Evolutionary conservation across 2,329 filamentous ascomycete genomes (phyloP), one percentile per base, ranked within the genome.

Genomic region (Monilinia vaccinii-corymbosi): DNA sequence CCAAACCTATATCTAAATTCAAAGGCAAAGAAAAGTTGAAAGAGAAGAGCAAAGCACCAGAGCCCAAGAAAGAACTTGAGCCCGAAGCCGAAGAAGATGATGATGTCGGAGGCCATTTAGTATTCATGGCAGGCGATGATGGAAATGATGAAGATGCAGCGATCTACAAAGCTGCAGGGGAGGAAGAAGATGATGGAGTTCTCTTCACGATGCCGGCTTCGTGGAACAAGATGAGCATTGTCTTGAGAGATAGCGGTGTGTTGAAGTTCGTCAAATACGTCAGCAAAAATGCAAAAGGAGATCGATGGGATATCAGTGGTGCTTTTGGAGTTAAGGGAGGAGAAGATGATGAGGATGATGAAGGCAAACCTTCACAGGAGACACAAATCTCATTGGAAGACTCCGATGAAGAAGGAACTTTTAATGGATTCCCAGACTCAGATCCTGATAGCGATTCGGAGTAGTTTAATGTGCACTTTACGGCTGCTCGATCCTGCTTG

Each of bases 231-330:
- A 80, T 99, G 77, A 91, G 87, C 65, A 84, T 99, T 65, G 94
- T 97, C 36, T 77, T 97, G 66, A 82, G 94, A 61, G 94, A 99
- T 72, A 85, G 83, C 66, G 92, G 90, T 16, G 87, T 88, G 16
- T 78, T 99, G 71, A 87, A 90, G 72, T 99, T 99, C 72, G 91
- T 97, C 70, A 99, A 97, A 78, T 99, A 97, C 73, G 88, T 99
- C 25, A 95, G 88, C 74, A 80, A 80, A 62, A 83, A 81, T 55
- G 94, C 94, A 9, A 83, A 83, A 70, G 94, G 94, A 0, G 94
- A 97, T 75, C 81, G 94, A 47, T 97, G 92, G 91, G 94, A 99
- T 75, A 79, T 97, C 53, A 87, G 84, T 50, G 94, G 85, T 0
- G 84, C 85, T 38, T 90, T 89, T 72, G 89, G 87, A 28, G 86